Evolutionary conservation across 2,329 filamentous ascomycete species (phyloP).

Genomic region (Hypoxylon sp.): DNA sequence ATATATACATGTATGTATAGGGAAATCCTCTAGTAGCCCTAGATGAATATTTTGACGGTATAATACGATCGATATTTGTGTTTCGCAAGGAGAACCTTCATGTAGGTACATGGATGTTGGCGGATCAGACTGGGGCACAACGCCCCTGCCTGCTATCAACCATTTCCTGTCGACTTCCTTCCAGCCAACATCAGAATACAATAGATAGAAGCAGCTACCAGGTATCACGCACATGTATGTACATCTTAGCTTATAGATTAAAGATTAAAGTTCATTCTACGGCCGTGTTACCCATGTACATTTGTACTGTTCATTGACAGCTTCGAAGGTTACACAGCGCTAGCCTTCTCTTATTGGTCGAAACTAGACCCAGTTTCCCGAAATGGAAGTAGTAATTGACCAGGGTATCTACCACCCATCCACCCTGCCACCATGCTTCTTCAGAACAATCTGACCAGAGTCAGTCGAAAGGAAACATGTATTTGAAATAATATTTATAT

Average conservation of each 20-base stretch:
- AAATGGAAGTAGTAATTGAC: constrained; percentile 12
- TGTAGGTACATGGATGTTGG: background rate
- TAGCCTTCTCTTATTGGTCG: constrained; percentile 20
- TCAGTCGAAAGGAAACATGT: background rate
- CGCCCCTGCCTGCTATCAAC: background rate
- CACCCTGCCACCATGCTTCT: too few species aligned
- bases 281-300: background rate
- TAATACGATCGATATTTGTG: background rate
- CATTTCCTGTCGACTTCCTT: background rate
- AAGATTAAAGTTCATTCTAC: background rate
- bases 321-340: constrained; percentile 2
- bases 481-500: too few species aligned
- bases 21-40: background rate
- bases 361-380: constrained; percentile 15
- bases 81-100: background rate
- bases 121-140: background rate
- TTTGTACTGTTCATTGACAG: background rate
- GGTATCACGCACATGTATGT: background rate
- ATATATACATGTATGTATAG: background rate
- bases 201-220: background rate
- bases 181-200: background rate
- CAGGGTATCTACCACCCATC: background rate
- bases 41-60: background rate
- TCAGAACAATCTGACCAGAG: background rate
- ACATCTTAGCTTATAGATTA: background rate